These are phyloP conservation scores for Exophiala phaeomuriformis DNA, from an alignment of 2,329 filamentous ascomycete species.

Conservation along the genomic window DNA sequence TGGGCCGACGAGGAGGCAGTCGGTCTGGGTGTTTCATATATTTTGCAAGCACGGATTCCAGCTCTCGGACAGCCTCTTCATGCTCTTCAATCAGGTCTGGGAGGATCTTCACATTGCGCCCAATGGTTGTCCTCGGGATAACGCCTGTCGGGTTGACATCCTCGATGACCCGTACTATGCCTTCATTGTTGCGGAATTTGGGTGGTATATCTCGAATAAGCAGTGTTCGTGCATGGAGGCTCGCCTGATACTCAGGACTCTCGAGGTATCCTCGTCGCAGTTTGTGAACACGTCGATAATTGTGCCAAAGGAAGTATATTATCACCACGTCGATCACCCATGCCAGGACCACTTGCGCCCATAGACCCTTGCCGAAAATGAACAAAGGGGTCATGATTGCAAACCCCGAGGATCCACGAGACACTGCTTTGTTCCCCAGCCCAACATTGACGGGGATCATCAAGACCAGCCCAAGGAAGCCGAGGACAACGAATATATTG, in stretches of 20 bases:
- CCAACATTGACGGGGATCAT: slow-evolving; percentile 73
- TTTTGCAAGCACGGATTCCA: slow-evolving; percentile 77
- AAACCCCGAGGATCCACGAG: slow-evolving; percentile 31
- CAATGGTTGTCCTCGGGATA: slow-evolving; percentile 72
- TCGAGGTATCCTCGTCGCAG: slow-evolving; percentile 75
- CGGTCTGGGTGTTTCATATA: slow-evolving; percentile 83
- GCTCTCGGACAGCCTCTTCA: slow-evolving; percentile 66
- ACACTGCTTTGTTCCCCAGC: slow-evolving; percentile 37
- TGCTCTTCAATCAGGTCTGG: slow-evolving; percentile 81
- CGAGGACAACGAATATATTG: slow-evolving; percentile 72
- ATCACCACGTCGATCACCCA: slow-evolving; percentile 68
- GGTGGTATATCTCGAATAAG: slow-evolving; percentile 76
- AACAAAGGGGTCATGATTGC: slow-evolving; percentile 46
- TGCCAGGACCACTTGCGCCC: slow-evolving; percentile 53
- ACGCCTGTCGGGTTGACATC: slow-evolving; percentile 69
- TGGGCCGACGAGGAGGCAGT: slow-evolving; percentile 68
- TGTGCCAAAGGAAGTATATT: slow-evolving; percentile 78
- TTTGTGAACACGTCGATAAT: slow-evolving; percentile 66
- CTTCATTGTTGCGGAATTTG: slow-evolving; percentile 72
- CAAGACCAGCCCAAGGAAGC: slow-evolving; percentile 65
- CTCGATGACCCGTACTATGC: slow-evolving; percentile 76
- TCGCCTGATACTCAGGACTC: slow-evolving; percentile 78
- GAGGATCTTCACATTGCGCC: slow-evolving; percentile 84
- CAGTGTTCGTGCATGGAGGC: slow-evolving; percentile 64
- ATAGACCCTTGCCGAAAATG: slow-evolving; percentile 44